Evolutionary conservation across 2,329 filamentous ascomycete genomes (phyloP).

Genomic region (Cryphonectria naterciae): DNA sequence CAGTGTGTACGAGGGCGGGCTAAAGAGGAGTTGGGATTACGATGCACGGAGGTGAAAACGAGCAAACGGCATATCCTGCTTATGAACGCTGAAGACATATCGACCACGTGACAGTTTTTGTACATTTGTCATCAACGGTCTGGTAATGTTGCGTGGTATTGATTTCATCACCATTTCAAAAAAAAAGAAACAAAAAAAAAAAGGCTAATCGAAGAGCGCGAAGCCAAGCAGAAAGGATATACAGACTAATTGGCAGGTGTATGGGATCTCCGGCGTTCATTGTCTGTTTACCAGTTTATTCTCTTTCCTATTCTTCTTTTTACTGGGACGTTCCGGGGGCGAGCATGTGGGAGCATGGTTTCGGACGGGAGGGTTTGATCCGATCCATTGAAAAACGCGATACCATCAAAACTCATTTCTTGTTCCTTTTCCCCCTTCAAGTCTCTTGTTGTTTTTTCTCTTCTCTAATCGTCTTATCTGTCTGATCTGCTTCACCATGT

Average conservation of each 20-base stretch:
- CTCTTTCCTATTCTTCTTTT: background rate
- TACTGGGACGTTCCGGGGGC: constrained; percentile 7
- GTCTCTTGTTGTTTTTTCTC: background rate
- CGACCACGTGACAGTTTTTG: background rate
- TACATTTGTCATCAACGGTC: background rate
- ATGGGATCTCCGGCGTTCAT: constrained; percentile 8
- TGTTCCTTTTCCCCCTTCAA: background rate
- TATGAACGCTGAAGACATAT: background rate
- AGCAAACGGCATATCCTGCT: background rate
- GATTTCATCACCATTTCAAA: background rate
- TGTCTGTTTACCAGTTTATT: background rate
- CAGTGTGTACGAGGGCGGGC: constrained; percentile 67
- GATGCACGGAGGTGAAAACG: constrained; percentile 42
- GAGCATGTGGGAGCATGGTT: constrained; percentile 13
- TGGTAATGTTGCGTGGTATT: background rate
- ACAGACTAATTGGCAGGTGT: constrained; percentile 21
- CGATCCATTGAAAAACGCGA: constrained; percentile 16
- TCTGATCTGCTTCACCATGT: background rate
- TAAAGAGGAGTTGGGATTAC: constrained; percentile 67
- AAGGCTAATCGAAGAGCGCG: background rate
- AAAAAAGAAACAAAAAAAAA: background rate
- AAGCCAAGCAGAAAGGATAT: constrained; percentile 8
- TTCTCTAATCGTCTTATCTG: background rate
- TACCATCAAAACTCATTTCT: constrained; percentile 20
- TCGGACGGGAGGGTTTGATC: constrained; percentile 11